Base-by-base conservation (phyloP, 495 filamentous ascomycete species). In the Aspergillus steynii region DNA sequence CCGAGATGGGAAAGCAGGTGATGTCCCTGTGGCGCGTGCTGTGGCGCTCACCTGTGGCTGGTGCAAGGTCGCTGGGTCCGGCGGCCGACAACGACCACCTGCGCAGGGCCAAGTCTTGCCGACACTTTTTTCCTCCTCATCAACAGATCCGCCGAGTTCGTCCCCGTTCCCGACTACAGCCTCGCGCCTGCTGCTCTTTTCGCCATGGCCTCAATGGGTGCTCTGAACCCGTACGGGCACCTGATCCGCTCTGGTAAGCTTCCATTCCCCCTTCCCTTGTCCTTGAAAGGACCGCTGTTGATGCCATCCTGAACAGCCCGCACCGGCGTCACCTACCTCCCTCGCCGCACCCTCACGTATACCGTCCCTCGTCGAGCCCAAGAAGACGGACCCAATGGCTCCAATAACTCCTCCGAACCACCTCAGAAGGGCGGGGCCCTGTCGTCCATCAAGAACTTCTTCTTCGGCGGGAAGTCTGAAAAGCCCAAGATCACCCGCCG, bases 291-390 rank as follows among this genome's bases (percentile, higher is more conserved):
- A 56, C 52, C 49, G 37, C 27, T 60, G 47, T 48, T 51, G 12
- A 50, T 49, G 27, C 54, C 29, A 50, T 58, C 32, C 42, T 66
- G 37, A 4, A 8, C 68, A 65, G 76, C 74, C 71, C 76, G 75
- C 63, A 69, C 71, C 54, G 70, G 68, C 59, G 64, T 76, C 64
- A 65, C 69, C 57, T 73, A 65, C 65, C 62, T 76, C 52, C 73
- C 77, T 68, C 77, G 72, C 56, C 77, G 78, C 59, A 77, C 77
- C 48, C 61, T 81, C 48, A 69, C 71, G 62, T 73, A 74, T 49
- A 74, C 77, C 7, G 29, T 67, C 52, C 63, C 63, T 50, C 73
- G 70, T 55, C 70, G 62, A 48, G 76, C 73, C 58, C 53, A 72
- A 29, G 68, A 66, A n/a, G 66, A 77, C 56, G 61, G 57, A 42